Base-by-base conservation (phyloP, 192 early-diverging fungal species). In the Diversispora epigaea region DNA sequence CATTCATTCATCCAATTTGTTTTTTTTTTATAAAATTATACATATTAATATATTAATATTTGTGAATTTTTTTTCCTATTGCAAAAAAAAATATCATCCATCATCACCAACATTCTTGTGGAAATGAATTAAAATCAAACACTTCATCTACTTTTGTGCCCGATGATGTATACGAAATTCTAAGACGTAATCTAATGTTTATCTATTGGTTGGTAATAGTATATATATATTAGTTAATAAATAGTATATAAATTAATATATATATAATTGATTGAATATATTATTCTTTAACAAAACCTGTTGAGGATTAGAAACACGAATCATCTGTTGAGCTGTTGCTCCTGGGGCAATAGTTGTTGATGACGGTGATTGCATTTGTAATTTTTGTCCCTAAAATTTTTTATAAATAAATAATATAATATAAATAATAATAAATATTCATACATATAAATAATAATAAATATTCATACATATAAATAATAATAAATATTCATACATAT, bases 231-330 rank as follows among this genome's bases (percentile, higher is more conserved):
- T 21, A 10, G n/a, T 19, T 43, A 47, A 15, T 44, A 52, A 56
- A 50, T 21, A 65, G 46, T 62, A 43, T 45, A 40, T 11, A 43
- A 10, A 40, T 4, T 52, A 62, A 49, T n/a, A 69, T 10, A n/a
- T n/a, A n/a, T n/a, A n/a, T n/a, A n/a, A n/a, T n/a, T n/a, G n/a
- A 45, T 15, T 12, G 5, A 21, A 60, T 40, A 43, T 55, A 64
- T 57, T 17, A 9, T 32, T 60, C 10, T 73, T 12, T 61, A 25
- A 63, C 55, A 65, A n/a, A 70, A 87, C 87, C 78, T 86, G 80
- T 78, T 84, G 81, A 50, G 96, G 96, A 77, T 99, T 98, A 32
- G 93, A 89, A 62, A 98, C 88, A 47, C 88, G 86, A 84, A 99
- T 88, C 14, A 84, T 41, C 77, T 99, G 98, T 15, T 87, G 91